Evolutionary conservation across 441 rosid genomes (phyloP).

Genomic region (Codiaeum variegatum): DNA sequence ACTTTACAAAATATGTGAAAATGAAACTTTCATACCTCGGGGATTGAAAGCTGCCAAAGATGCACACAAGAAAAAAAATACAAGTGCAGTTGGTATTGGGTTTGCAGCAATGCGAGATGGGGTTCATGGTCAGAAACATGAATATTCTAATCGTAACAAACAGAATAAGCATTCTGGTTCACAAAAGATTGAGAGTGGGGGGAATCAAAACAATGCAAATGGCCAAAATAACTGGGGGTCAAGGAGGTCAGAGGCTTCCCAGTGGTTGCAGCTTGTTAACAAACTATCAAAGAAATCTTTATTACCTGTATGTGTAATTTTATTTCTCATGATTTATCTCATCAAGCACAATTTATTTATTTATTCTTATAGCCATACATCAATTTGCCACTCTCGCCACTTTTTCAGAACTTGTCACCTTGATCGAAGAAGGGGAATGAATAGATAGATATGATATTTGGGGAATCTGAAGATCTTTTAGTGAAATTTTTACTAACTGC

Average conservation of each 20-base stretch:
- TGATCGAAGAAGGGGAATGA: not conserved
- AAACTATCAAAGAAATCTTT: conserved; percentile 82
- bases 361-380: conserved; percentile 15
- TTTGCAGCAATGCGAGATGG: conserved; percentile 55
- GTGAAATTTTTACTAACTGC: conserved; percentile 6
- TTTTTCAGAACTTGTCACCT: not conserved
- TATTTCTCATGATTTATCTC: conserved; percentile 8
- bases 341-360: conserved; percentile 4
- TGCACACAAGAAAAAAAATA: conserved; percentile 64
- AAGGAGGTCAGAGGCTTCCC: conserved; percentile 71
- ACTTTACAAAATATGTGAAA: conserved; percentile 79
- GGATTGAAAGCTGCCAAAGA: conserved; percentile 86
- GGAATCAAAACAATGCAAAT: conserved; percentile 47
- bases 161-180: conserved; percentile 75
- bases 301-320: conserved; percentile 60
- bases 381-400: not conserved
- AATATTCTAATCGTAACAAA: conserved; percentile 51
- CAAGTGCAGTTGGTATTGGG: conserved; percentile 42
- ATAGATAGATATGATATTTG: not conserved
- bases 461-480: not conserved
- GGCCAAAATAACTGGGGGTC: conserved; percentile 65
- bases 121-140: conserved; percentile 66
- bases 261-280: conserved; percentile 80
- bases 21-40: conserved; percentile 53
- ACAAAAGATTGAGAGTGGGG: conserved; percentile 44